Conservation (phyloP, 148 eudicot genomes). For the Arbutus unedo region DNA sequence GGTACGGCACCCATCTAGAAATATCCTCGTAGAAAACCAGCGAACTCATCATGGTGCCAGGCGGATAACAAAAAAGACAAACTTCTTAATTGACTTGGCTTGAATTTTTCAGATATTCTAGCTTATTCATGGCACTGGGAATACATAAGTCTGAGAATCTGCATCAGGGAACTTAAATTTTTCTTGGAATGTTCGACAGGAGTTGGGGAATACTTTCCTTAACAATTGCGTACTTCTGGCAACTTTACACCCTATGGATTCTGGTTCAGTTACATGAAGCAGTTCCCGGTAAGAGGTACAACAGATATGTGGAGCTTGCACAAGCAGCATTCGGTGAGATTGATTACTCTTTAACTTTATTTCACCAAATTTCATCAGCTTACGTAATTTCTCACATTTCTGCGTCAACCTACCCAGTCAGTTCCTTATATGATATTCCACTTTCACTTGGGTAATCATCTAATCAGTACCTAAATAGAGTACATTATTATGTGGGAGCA, state of each 20-base stretch:
- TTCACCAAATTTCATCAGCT: neutral
- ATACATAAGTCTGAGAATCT: neutral
- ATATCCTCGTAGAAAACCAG: no score
- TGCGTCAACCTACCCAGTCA: neutral
- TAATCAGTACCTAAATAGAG: neutral
- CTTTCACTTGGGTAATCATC: neutral
- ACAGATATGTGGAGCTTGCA: conserved; percentile 94
- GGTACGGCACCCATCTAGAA: no score
- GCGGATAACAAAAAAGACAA: neutral
- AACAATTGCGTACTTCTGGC: conserved; percentile 89
- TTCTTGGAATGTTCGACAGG: conserved; percentile 42
- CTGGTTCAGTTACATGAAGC: conserved; percentile 99
- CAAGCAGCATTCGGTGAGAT: conserved; percentile 93
- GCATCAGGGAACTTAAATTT: neutral
- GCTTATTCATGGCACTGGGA: neutral
- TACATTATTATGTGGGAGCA: neutral
- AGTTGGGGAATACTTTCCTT: conserved; percentile 94
- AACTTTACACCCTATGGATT: conserved; percentile 95
- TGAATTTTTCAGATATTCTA: neutral
- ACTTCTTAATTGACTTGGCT: neutral
- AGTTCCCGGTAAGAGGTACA: conserved; percentile 95
- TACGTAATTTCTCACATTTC: neutral
- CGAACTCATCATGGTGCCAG: neutral
- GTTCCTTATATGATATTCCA: neutral
- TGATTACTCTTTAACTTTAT: neutral